Base-by-base conservation (phyloP, 1,284 basidiomycete genomes). In the Ganoderma leucocontextum region DNA sequence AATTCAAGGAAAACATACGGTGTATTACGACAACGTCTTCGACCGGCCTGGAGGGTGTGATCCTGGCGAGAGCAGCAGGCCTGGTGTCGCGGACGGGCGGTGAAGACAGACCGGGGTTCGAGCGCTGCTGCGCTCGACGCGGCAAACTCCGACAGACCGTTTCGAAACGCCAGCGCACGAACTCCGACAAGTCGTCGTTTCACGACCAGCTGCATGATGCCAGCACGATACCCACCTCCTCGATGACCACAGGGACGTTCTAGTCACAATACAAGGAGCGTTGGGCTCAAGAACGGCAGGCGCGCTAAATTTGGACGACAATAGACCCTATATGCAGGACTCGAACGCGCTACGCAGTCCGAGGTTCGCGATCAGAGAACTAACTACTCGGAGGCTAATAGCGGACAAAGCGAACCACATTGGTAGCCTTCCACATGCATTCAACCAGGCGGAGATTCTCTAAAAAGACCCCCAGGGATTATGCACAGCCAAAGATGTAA, bases 321-420 rank as follows among this genome's bases (percentile, higher is more conserved):
- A 49, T 22, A 49, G 47, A 22, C 22, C 22, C 47, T 25, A 49
- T 25, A 49, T 29, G 29, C 29, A 29, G 22, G 10, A 13, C 7
- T 49, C 10, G 22, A 22, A 12, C 10, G 25, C 12, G 47, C 47
- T 25, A 25, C 47, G 47, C 22, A 49, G 22, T 49, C 47, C 47
- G 47, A 49, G 47, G 47, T 49, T 49, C 47, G 47, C 47, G 47
- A 49, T 49, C 47, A 25, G 10, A 49, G 47, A 25, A 49, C 22
- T 25, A 22, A 49, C 22, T 8, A 49, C 25, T 25, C 22, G 10
- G 47, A 25, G n/a, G 22, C 10, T 25, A 25, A 49, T 49, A 49
- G 47, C 47, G 47, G 47, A 25, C 22, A 49, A 19, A 10, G 47
- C 22, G 4, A 13, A 49, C 47, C 22, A 49, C 10, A 12, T 49